These are phyloP conservation scores for Mucuna pruriens DNA, from an alignment of 306 rosid genomes.

Conservation along the genomic window DNA sequence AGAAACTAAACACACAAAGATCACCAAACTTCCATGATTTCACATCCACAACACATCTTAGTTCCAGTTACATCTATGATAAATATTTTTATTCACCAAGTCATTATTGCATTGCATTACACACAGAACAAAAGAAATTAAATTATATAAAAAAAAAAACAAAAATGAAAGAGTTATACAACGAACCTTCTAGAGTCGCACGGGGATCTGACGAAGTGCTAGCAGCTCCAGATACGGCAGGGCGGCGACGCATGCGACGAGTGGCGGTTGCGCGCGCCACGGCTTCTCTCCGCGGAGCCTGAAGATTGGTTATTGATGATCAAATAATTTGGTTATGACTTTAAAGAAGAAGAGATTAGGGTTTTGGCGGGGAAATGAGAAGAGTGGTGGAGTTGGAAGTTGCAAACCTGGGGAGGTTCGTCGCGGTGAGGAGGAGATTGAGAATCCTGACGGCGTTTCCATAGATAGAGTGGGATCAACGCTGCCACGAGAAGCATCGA, in stretches of 20 bases:
- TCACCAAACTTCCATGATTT: background rate
- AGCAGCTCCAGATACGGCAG: conserved; percentile 86
- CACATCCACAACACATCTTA: conserved; percentile 8
- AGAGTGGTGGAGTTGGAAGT: conserved; percentile 12
- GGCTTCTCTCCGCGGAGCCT: conserved; percentile 78
- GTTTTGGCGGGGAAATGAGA: conserved; percentile 16
- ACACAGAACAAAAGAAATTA: background rate
- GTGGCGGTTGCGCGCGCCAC: conserved; percentile 75
- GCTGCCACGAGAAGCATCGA: conserved; percentile 67
- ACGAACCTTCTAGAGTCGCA: conserved; percentile 65
- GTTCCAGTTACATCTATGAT: background rate
- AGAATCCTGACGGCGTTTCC: conserved; percentile 81
- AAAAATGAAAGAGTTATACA: background rate
- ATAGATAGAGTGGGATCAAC: conserved; percentile 78
- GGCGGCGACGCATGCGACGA: conserved; percentile 92
- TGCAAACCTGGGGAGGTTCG: conserved; percentile 75
- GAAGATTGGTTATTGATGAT: background rate
- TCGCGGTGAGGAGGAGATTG: conserved; percentile 46
- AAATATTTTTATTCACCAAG: conserved; percentile 1
- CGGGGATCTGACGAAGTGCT: conserved; percentile 73
- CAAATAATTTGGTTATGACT: background rate
- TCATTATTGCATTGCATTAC: background rate
- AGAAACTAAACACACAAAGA: background rate
- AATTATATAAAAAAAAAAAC: background rate
- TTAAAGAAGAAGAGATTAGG: background rate